Evolutionary conservation across 1,284 basidiomycete species (phyloP), one percentile per base, ranked within the genome.

Genomic region (Papiliotrema terrestris): DNA sequence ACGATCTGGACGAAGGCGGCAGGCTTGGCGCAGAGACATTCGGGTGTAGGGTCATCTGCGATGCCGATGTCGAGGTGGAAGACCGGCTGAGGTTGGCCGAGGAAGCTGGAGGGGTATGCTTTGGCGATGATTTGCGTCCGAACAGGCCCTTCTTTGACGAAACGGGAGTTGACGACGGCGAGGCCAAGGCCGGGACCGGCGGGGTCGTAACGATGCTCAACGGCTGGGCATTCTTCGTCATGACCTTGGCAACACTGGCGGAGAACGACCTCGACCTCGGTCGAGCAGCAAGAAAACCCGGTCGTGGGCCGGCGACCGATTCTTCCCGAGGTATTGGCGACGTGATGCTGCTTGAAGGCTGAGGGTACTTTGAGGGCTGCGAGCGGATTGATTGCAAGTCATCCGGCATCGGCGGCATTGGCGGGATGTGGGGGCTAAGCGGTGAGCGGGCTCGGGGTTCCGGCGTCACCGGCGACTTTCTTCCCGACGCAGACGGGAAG

Each of bases 241-340:
- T 50, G 1, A 62, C 58, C 43, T 66, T 69, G 15, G 65, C 59
- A 22, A 74, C 56, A 1, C 68, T 58, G 3, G 68, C 67, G 0
- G 69, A 71, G 57, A 75, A 74, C 8, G 66, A 71, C 22, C 71
- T 44, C 11, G 72, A 71, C 29, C 73, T 53, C 8, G 71, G 66
- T 39, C 73, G 60, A 19, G 54, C 50, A 42, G 58, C 50, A 38
- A 60, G 47, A 46, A 57, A 58, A 14, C 55, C 59, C 17, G 61
- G 53, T 47, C 56, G 45, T 1, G 64, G 57, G 6, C 44, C 53
- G n/a, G 42, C 36, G 1, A 45, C 36, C 25, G 55, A 26, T 14
- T 26, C 13, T 35, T 49, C 39, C 22, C 43, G 43, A 15, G 55
- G 57, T 9, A 54, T 11, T 2, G 65, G 58, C 13, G 53, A 53